Conservation (phyloP, 257 asterid genomes). For the Solanum medicagineum region DNA sequence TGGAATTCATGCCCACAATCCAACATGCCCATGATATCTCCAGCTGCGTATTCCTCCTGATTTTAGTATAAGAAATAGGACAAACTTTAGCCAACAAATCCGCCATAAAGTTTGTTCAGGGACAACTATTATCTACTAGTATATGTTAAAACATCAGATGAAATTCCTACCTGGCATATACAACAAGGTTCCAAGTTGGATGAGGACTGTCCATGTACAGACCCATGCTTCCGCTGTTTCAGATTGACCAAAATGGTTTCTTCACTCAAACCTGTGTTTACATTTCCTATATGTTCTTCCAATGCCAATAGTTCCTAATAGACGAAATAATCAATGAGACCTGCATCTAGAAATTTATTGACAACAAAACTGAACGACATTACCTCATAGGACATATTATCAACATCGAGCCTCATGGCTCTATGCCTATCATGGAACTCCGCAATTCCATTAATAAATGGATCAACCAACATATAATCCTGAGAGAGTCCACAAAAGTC, state of each 20-base stretch:
- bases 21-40: constrained; percentile 57
- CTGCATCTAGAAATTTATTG: neutral
- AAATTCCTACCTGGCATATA: constrained; percentile 60
- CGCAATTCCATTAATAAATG: constrained; percentile 41
- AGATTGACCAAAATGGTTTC: constrained; percentile 32
- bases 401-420: constrained; percentile 94
- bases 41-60: constrained; percentile 62
- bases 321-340: neutral
- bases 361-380: neutral
- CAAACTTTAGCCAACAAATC: neutral
- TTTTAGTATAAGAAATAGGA: neutral
- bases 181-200: constrained; percentile 70
- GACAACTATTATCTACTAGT: neutral
- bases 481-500: constrained; percentile 9
- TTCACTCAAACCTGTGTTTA: constrained; percentile 68
- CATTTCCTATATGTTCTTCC: constrained; percentile 87
- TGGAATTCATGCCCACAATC: constrained; percentile 89
- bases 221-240: constrained; percentile 37
- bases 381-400: constrained; percentile 94
- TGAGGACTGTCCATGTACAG: neutral
- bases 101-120: neutral
- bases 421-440: constrained; percentile 83
- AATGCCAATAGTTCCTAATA: constrained; percentile 72
- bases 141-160: neutral
- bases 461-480: constrained; percentile 66